phyloP scores from a whole-genome alignment of 345 rosid genomes.

The Eucalyptus globulus region DNA sequence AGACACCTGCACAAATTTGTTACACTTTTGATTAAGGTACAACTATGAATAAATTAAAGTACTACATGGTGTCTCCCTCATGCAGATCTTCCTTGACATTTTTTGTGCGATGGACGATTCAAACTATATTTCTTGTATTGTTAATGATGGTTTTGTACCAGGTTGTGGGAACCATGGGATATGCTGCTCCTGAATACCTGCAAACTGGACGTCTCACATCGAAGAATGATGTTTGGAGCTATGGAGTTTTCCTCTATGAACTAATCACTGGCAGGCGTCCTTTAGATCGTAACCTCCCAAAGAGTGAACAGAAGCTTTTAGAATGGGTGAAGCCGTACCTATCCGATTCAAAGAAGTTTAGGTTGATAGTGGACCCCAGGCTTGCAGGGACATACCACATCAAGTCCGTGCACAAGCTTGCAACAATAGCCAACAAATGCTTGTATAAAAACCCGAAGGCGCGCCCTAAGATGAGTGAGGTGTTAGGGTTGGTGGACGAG shows the following conservation, averaged over 20 bases:
- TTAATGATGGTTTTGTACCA: constrained; percentile 3
- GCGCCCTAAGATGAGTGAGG: constrained; percentile 94
- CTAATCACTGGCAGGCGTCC: constrained; percentile 88
- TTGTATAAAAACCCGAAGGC: constrained; percentile 54
- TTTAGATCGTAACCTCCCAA: constrained; percentile 68
- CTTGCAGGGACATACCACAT: constrained; percentile 37
- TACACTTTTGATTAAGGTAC: not conserved
- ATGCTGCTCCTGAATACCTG: constrained; percentile 86
- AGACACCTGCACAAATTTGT: not conserved
- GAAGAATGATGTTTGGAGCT: constrained; percentile 89
- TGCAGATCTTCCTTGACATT: not conserved
- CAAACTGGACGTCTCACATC: constrained; percentile 79
- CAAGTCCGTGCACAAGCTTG: constrained; percentile 49
- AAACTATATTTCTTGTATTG: not conserved
- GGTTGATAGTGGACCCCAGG: constrained; percentile 53
- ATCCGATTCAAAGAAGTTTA: constrained; percentile 47
- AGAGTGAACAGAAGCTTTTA: constrained; percentile 71
- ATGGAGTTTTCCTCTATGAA: constrained; percentile 88
- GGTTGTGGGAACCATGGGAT: constrained; percentile 95
- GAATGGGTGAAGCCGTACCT: constrained; percentile 78
- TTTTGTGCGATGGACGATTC: not conserved
- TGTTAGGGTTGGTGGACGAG: constrained; percentile 49
- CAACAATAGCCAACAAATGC: constrained; percentile 67
- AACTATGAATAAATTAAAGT: not conserved
- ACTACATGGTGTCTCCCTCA: not conserved